A percentile compares a stretch with the other conserved stretches of the same genome.
phyloP scores from a whole-genome alignment of 495 filamentous ascomycete genomes.

The Cercophora newfieldiana region DNA sequence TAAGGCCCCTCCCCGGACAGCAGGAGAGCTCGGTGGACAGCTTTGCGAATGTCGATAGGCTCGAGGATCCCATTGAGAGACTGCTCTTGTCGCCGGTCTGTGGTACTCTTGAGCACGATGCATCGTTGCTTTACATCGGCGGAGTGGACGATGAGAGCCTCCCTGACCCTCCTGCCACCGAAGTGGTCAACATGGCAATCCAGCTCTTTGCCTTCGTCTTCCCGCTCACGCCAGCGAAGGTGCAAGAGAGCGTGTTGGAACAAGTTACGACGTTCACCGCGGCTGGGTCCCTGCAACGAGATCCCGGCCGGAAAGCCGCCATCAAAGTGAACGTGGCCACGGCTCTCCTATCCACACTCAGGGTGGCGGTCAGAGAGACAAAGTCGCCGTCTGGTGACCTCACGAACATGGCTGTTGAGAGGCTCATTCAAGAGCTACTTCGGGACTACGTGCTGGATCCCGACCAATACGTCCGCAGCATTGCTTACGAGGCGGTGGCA shows the following conservation, averaged over 20 bases:
- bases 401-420: constrained; percentile 74
- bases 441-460: constrained; percentile 76
- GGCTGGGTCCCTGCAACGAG: constrained; percentile 75
- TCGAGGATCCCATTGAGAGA: constrained; percentile 70
- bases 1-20: constrained; percentile 69
- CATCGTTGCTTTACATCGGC: constrained; percentile 74
- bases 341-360: constrained; percentile 75
- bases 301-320: constrained; percentile 83
- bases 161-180: constrained; percentile 85
- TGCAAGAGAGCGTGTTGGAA: constrained; percentile 94
- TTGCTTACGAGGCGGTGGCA: constrained; percentile 86
- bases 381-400: constrained; percentile 71
- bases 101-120: constrained; percentile 85
- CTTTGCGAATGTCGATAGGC: constrained; percentile 60
- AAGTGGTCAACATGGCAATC: constrained; percentile 91
- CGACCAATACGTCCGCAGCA: constrained; percentile 80
- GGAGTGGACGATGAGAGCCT: constrained; percentile 40
- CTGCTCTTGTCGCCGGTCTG: constrained; percentile 73
- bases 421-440: constrained; percentile 79
- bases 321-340: constrained; percentile 87
- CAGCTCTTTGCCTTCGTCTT: constrained; percentile 87
- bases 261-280: constrained; percentile 86
- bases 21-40: constrained; percentile 57
- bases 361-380: constrained; percentile 80
- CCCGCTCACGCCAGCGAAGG: constrained; percentile 80